Evolutionary conservation across 129 eudicot genomes (phyloP).

Genomic region (Chrysanthemum makinoi): DNA sequence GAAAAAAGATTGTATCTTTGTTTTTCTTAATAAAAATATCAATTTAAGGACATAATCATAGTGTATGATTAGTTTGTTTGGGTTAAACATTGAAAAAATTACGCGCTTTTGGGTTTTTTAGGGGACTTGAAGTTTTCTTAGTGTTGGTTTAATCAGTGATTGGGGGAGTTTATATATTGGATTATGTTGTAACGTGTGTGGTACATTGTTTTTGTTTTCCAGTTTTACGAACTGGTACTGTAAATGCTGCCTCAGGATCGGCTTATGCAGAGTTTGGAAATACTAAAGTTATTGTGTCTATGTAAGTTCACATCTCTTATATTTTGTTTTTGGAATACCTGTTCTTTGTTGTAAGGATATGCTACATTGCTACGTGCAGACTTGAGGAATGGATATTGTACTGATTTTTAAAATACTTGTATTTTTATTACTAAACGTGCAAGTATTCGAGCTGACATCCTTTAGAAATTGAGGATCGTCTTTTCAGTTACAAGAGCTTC

Average conservation of each 20-base stretch:
- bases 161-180: not conserved
- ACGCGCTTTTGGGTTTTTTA: not conserved
- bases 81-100: not conserved
- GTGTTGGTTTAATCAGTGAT: slow-evolving; percentile 9
- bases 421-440: not conserved
- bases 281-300: slow-evolving; percentile 94
- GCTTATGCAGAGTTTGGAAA: slow-evolving; percentile 95
- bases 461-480: slow-evolving; percentile 1
- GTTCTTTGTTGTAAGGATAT: slow-evolving; percentile 5
- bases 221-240: slow-evolving; percentile 90
- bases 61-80: not conserved
- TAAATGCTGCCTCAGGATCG: slow-evolving; percentile 92
- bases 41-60: not conserved
- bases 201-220: slow-evolving; percentile 28
- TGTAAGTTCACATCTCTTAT: slow-evolving; percentile 53
- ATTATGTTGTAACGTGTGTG: slow-evolving; percentile 2
- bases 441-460: not conserved
- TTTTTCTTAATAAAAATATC: not conserved
- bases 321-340: not conserved
- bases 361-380: not conserved
- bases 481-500: not conserved
- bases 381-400: not conserved
- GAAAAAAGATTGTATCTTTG: not conserved
- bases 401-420: too few species aligned
- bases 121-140: not conserved